Conservation (phyloP, 345 rosid genomes). For the Eucalyptus curtisii region DNA sequence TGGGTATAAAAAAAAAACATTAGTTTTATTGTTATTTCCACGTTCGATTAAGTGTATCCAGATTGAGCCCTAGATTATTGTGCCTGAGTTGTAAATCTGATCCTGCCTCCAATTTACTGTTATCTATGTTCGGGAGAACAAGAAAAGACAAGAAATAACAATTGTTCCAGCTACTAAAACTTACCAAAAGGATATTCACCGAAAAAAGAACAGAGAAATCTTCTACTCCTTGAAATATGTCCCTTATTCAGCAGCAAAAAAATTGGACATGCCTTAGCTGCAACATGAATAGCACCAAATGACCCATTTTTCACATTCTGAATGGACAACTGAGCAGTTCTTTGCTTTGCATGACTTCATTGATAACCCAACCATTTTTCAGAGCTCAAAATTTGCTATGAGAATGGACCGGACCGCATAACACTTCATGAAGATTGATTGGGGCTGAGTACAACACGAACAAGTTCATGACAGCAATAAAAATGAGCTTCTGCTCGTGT, state of each 20-base stretch:
- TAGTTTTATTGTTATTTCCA: not conserved
- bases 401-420: not conserved
- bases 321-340: not conserved
- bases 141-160: too few species aligned
- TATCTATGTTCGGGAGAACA: too few species aligned
- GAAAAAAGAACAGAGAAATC: not conserved
- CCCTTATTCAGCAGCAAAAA: not conserved
- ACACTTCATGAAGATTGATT: not conserved
- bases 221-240: not conserved
- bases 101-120: not conserved
- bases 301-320: not conserved
- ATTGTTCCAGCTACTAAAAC: not conserved
- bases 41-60: not conserved
- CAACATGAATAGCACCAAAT: not conserved
- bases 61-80: not conserved
- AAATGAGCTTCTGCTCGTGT: too few species aligned
- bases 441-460: not conserved
- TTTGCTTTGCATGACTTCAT: not conserved
- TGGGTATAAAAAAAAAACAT: too few species aligned
- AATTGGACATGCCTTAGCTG: not conserved
- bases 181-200: not conserved
- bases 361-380: not conserved
- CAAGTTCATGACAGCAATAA: not conserved
- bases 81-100: not conserved
- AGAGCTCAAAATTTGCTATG: not conserved